phyloP scores from a whole-genome alignment of 192 early-diverging fungal genomes.

The Gigaspora rosea region DNA sequence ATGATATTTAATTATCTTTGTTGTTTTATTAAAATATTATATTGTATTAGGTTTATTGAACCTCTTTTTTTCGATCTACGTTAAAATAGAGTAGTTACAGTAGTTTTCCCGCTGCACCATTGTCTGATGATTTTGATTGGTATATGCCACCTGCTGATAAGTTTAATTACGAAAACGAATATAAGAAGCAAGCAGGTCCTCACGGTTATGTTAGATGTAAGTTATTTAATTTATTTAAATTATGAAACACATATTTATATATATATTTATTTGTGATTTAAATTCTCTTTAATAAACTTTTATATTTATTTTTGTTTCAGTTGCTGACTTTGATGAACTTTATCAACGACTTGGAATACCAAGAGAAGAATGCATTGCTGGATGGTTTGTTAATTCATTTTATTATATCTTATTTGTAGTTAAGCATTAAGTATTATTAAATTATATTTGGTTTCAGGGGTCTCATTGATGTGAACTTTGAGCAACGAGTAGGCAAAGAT shows the following conservation, averaged over 20 bases:
- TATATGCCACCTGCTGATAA: conserved; percentile 61
- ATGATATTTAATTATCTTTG: not conserved
- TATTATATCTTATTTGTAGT: not conserved
- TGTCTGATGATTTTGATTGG: conserved; percentile 64
- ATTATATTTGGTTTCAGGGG: conserved; percentile 36
- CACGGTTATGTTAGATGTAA: conserved; percentile 59
- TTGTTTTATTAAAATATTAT: not conserved
- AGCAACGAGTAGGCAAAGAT: conserved; percentile 57
- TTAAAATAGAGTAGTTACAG: conserved; percentile 7
- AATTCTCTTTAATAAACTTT: not conserved
- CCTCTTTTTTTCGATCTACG: not conserved
- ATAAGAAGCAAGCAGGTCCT: conserved; percentile 52
- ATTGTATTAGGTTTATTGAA: not conserved
- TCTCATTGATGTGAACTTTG: conserved; percentile 57
- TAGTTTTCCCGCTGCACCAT: conserved; percentile 25
- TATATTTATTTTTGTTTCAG: conserved; percentile 35
- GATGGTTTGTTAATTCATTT: conserved; percentile 43
- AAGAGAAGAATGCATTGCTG: conserved; percentile 53
- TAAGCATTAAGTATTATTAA: not conserved
- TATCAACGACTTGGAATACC: conserved; percentile 54
- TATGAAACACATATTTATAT: not conserved
- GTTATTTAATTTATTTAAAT: not conserved
- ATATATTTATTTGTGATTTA: not conserved
- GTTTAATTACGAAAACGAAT: conserved; percentile 58
- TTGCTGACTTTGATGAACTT: conserved; percentile 58